Percentiles rank a stretch among this genome's conserved stretches.
Evolutionary conservation across 1,284 basidiomycete species (phyloP).

Genomic region (Marasmius sp.): DNA sequence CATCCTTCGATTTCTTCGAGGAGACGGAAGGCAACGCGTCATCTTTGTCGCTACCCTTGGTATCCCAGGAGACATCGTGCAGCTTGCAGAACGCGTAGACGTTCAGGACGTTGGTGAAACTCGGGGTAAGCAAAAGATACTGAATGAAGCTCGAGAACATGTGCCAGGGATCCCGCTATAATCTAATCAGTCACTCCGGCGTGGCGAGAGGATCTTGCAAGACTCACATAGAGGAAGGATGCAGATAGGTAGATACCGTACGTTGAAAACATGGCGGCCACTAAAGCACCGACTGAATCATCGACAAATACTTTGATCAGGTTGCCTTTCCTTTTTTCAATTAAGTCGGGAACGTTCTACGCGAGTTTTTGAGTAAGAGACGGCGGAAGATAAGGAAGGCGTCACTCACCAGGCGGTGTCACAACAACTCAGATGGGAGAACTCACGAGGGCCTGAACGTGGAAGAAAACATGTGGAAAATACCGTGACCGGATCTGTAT

Average conservation of each 20-base stretch:
- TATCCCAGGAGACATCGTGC: conserved; percentile 93
- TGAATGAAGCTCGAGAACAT: too few species aligned
- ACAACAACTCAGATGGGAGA: not conserved
- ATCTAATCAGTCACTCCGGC: not conserved
- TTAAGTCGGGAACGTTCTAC: conserved; percentile 61
- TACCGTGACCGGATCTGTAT: conserved; percentile 86
- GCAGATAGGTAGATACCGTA: conserved; percentile 85
- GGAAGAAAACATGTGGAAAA: conserved; percentile 94
- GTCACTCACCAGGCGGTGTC: conserved; percentile 38
- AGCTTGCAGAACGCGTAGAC: too few species aligned
- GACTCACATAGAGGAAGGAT: conserved; percentile 86
- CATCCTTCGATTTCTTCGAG: conserved; percentile 78
- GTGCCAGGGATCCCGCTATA: too few species aligned
- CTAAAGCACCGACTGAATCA: conserved; percentile 79
- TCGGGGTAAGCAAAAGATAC: too few species aligned
- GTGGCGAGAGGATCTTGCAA: not conserved
- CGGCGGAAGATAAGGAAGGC: not conserved
- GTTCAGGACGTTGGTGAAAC: too few species aligned
- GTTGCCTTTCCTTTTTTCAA: conserved; percentile 42
- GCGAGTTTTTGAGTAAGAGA: not conserved
- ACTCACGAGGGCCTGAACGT: conserved; percentile 85
- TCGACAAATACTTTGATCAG: conserved; percentile 62
- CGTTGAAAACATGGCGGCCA: conserved; percentile 88
- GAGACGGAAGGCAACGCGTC: conserved; percentile 92
- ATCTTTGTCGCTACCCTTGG: conserved; percentile 94